Base-by-base conservation (phyloP, 768 basidiomycete species). In the Cyclocybe cylindracea region DNA sequence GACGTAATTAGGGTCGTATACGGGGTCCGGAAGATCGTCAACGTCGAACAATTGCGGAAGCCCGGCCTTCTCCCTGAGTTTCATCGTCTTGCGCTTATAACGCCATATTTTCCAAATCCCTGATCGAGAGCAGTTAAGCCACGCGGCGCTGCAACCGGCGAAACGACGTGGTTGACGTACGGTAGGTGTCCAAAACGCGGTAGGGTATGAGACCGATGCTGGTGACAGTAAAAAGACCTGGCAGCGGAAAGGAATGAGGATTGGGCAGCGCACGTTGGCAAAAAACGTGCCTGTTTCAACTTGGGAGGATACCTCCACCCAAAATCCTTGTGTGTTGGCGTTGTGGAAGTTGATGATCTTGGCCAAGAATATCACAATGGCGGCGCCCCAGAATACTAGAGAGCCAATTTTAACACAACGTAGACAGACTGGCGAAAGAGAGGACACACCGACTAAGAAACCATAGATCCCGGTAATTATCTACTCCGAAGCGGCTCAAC, bases 361-460 rank as follows among this genome's bases (percentile, higher is more conserved):
- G 18, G 68, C 71, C 4, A 90, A 69, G 67, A 92, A 86, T 46
- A 92, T 67, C 10, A 92, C 87, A 55, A 94, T 85, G 3, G 86
- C 91, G 16, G 89, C 82, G 11, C 92, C 91, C 91, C 91, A 94
- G 61, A 94, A 93, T 0, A 86, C 91, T 82, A 61, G 50, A 39
- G n/a, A 34, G 32, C 24, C 42, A 35, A 39, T 42, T 19, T 34
- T 24, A 39, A 11, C 44, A 24, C 37, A 10, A 34, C 18, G 31
- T 10, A 5, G 42, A 37, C 4, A 8, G 14, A 16, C 8, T 36
- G 31, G 16, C 9, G 24, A 10, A n/a, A 8, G 38, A 19, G 40
- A 54, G 2, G 19, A 44, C 80, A 50, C 58, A 84, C 86, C 86
- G 36, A 87, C 83, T 38, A 84, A 66, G 63, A 92, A 87, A 0